Evolutionary conservation across 1,139 yeast genomes (phyloP).

Genomic region (Kurtzmaniella quercitrusa): DNA sequence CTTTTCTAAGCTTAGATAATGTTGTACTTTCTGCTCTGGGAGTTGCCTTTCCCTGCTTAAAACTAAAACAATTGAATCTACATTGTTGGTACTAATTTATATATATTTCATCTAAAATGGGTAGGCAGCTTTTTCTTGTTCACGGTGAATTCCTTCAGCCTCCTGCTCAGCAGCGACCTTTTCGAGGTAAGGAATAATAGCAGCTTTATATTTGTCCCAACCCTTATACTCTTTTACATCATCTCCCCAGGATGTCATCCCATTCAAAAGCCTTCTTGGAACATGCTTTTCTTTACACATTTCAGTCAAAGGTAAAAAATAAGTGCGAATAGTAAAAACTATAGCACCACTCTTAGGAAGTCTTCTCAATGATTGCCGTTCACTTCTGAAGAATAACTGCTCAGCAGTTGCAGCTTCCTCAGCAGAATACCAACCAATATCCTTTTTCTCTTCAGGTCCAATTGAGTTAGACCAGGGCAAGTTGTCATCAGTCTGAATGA

Average conservation of each 20-base stretch:
- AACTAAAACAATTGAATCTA: too few relatives aligned
- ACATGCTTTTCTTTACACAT: constrained; percentile 55
- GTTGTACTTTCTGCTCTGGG: too few relatives aligned
- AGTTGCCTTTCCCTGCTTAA: too few relatives aligned
- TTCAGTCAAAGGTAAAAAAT: constrained; percentile 51
- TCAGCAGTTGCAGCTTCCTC: constrained; percentile 40
- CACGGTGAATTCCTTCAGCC: constrained; percentile 28
- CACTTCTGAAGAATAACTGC: constrained; percentile 55
- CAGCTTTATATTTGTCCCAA: constrained; percentile 47
- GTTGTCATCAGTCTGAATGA: constrained; percentile 58
- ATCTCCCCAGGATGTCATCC: constrained; percentile 53
- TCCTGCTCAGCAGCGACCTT: constrained; percentile 50
- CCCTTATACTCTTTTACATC: constrained; percentile 62
- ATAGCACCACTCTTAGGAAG: constrained; percentile 60
- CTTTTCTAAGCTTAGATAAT: too few relatives aligned
- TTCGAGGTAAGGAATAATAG: constrained; percentile 51
- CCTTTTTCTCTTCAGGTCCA: constrained; percentile 49
- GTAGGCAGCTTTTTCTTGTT: constrained; percentile 34
- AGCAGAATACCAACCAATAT: constrained; percentile 62
- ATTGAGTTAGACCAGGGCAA: constrained; percentile 63
- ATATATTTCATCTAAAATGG: constrained; percentile 32
- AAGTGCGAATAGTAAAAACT: constrained; percentile 60
- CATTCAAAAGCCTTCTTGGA: constrained; percentile 56
- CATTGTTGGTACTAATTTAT: too few relatives aligned
- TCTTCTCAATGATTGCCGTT: constrained; percentile 65